These are phyloP conservation scores for Xylariales sp. DNA, from an alignment of 2,329 filamentous ascomycete genomes.

Conservation along the genomic window DNA sequence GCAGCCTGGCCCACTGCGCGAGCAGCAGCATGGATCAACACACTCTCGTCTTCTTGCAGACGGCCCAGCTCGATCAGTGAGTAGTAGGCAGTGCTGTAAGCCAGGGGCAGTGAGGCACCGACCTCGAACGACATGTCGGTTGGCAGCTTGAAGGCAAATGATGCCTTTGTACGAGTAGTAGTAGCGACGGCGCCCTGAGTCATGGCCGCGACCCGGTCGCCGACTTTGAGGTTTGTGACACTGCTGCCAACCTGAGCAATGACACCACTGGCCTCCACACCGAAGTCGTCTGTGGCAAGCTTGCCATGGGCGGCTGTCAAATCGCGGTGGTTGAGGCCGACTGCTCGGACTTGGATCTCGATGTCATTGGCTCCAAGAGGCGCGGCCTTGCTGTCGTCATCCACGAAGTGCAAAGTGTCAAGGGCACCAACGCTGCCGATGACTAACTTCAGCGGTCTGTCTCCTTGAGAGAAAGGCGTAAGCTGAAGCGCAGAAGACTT, in stretches of 20 bases:
- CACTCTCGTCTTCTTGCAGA: slow-evolving; percentile 7
- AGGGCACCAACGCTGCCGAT: slow-evolving; percentile 22
- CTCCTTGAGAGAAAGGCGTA: slow-evolving; percentile 31
- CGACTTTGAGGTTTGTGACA: slow-evolving; percentile 20
- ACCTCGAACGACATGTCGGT: slow-evolving; percentile 19
- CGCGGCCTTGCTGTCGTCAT: slow-evolving; percentile 20
- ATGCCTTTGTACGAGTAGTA: slow-evolving; percentile 20
- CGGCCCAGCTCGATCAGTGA: slow-evolving; percentile 9
- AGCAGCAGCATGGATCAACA: slow-evolving; percentile 10
- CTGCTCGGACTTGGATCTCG: slow-evolving; percentile 23
- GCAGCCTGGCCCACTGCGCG: slow-evolving; percentile 11
- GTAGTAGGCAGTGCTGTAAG: slow-evolving; percentile 11
- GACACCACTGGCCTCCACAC: slow-evolving; percentile 23
- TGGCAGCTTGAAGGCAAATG: slow-evolving; percentile 25
- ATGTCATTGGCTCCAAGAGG: slow-evolving; percentile 30
- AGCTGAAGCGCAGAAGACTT: slow-evolving; percentile 32
- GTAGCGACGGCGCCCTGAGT: slow-evolving; percentile 30
- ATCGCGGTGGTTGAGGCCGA: slow-evolving; percentile 26
- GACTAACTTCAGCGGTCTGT: slow-evolving; percentile 21
- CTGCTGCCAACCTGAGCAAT: slow-evolving; percentile 21
- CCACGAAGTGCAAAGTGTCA: slow-evolving; percentile 25
- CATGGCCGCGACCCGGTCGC: slow-evolving; percentile 31
- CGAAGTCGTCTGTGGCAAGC: slow-evolving; percentile 20
- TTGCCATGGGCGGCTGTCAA: slow-evolving; percentile 24
- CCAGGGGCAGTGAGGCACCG: slow-evolving; percentile 9